Percentiles rank a stretch among this genome's conserved stretches.
These are phyloP conservation scores for Lachancea sp. DNA, from an alignment of 805 yeast genomes.

Conservation along the genomic window DNA sequence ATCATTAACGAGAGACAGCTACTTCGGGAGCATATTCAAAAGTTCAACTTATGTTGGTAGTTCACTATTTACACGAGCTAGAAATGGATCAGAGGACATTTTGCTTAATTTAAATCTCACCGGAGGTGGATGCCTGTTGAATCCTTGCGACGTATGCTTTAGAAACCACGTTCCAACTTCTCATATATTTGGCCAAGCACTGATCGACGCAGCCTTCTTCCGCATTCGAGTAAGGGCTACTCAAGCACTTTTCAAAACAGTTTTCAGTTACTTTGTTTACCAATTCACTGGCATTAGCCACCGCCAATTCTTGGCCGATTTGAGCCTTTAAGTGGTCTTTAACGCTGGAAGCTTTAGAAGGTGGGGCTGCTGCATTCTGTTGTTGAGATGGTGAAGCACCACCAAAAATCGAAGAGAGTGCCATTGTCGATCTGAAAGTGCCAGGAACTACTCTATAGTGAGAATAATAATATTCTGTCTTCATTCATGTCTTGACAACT, in stretches of 20 bases:
- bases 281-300: constrained; percentile 85
- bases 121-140: constrained; percentile 43
- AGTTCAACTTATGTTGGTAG: neutral
- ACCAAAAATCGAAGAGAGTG: constrained; percentile 29
- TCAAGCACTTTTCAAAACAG: constrained; percentile 77
- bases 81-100: neutral
- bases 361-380: constrained; percentile 16
- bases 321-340: constrained; percentile 62
- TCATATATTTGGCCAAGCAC: constrained; percentile 83
- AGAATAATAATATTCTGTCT: no score
- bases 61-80: neutral
- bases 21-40: no score
- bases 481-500: no score
- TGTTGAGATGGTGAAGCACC: constrained; percentile 26
- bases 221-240: constrained; percentile 48
- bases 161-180: constrained; percentile 83
- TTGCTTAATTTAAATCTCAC: constrained; percentile 28
- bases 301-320: constrained; percentile 75
- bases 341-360: constrained; percentile 36
- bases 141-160: constrained; percentile 70
- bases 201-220: constrained; percentile 67
- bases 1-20: no score
- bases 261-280: constrained; percentile 80
- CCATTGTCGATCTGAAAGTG: constrained; percentile 17
- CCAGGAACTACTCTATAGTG: no score